Evolutionary conservation across 2,329 filamentous ascomycete genomes (phyloP), one percentile per base, ranked within the genome.

Genomic region (Dissoconium aciculare): DNA sequence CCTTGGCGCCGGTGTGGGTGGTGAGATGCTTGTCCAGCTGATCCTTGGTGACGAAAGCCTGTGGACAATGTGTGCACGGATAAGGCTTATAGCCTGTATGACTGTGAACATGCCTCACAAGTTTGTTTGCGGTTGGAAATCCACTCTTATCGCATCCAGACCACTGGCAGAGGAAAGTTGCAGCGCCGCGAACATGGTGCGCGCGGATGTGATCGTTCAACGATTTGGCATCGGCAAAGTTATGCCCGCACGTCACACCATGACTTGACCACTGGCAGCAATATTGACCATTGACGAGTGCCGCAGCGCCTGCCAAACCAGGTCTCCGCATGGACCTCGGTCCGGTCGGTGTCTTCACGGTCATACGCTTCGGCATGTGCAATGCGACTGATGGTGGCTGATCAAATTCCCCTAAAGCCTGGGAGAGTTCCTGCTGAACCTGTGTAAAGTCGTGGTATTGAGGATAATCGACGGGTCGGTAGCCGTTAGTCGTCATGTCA

Each of bases 21-120:
- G 73, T 66, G 47, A 69, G 62, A 42, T 81, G 76, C 47, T 78
- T 74, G 25, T 71, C 67, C 5, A 79, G 61, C 1, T 76, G 71
- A 49, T 79, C 74, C 42, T 73, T 69, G 2, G 74, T 74, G 1
- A 74, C 78, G 44, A 79, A 71, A 3, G 58, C 57, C 34, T 68
- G 57, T 6, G 61, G 57, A 43, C 75, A 80, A 12, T 60, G 56
- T 2, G 57, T 46, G 33, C 67, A 71, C 5, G 70, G 39, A 29
- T 51, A 46, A 4, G 50, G 50, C 30, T 62, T 50, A 57, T 58
- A 41, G 41, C 69, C 69, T 11, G 72, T 76, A 46, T 78, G 73
- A 2, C 67, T 71, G 41, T 74, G 70, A 51, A 76, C 63, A 44
- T 78, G 73, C 26, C 73, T 59, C 40, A 74, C 71, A 11, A 77